Percentiles rank a stretch among this genome's conserved stretches.
Evolutionary conservation across 2,329 filamentous ascomycete genomes (phyloP).

Genomic region (Saccharata proteae): DNA sequence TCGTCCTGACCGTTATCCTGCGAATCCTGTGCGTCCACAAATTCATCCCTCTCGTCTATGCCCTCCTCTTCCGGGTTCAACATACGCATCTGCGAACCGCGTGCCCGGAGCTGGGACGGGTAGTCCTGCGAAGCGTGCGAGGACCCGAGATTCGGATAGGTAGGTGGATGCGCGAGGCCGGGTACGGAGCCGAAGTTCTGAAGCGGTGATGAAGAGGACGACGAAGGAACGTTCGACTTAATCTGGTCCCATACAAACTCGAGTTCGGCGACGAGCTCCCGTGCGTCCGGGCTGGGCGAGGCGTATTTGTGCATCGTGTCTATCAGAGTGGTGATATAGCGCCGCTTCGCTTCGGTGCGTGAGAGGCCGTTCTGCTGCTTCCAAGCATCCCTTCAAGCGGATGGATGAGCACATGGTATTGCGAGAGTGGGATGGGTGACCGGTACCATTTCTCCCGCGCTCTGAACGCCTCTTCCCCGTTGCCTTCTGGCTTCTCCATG

Average conservation of each 20-base stretch:
- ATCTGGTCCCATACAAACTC: constrained; percentile 99
- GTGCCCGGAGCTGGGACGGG: constrained; percentile 15
- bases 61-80: constrained; percentile 2
- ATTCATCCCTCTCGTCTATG: constrained; percentile 28
- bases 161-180: constrained; percentile 19
- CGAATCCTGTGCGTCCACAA: constrained; percentile 36
- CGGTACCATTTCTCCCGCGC: constrained; percentile 55
- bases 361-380: constrained; percentile 72
- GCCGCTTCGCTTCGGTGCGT: constrained; percentile 52
- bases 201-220: constrained; percentile 35
- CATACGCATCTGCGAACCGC: constrained; percentile 4
- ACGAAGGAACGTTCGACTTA: constrained; percentile 64
- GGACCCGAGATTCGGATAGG: constrained; percentile 30
- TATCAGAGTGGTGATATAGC: constrained; percentile 59
- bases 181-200: constrained; percentile 23
- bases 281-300: constrained; percentile 68
- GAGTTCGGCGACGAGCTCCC: constrained; percentile 82
- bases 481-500: constrained; percentile 63
- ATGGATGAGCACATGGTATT: constrained; percentile 1
- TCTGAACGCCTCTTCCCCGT: constrained; percentile 37
- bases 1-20: constrained; percentile 27
- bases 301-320: constrained; percentile 96
- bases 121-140: constrained; percentile 32
- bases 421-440: constrained; percentile 12
- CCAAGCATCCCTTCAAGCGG: constrained; percentile 66